These are phyloP conservation scores for Irpex sp. DNA, from an alignment of 1,284 basidiomycete genomes.

Conservation along the genomic window DNA sequence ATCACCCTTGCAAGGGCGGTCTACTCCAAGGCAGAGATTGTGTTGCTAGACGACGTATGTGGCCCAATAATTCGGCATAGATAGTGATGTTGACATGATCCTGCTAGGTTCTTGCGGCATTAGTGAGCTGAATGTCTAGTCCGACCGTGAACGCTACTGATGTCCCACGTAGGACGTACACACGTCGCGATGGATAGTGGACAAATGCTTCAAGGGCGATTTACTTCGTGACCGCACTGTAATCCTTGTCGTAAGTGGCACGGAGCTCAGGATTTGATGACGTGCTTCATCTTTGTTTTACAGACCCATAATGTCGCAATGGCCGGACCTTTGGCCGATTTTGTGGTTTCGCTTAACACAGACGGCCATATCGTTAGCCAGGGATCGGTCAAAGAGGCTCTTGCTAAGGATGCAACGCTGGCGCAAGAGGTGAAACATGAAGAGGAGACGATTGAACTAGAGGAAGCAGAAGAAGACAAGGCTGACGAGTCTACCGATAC, in stretches of 20 bases:
- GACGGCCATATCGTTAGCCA: conserved; percentile 47
- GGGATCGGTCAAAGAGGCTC: conserved; percentile 41
- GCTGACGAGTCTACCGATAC: conserved; percentile 24
- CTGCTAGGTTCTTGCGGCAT: conserved; percentile 42
- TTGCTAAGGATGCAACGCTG: conserved; percentile 33
- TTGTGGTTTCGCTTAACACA: conserved; percentile 51
- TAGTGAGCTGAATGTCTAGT: conserved; percentile 17
- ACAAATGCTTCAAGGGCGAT: conserved; percentile 71
- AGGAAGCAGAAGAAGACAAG: conserved; percentile 32
- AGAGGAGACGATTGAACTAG: conserved; percentile 36
- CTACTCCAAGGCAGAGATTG: conserved; percentile 52
- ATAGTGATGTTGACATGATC: background rate
- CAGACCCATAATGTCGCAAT: conserved; percentile 45
- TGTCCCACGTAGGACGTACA: conserved; percentile 40
- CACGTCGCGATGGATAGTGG: conserved; percentile 74
- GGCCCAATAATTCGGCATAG: background rate
- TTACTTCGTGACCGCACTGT: conserved; percentile 67
- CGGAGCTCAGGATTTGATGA: background rate
- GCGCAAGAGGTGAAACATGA: conserved; percentile 33
- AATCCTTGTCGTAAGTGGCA: conserved; percentile 57
- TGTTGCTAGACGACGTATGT: conserved; percentile 57
- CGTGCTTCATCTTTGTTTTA: background rate
- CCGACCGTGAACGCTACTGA: background rate
- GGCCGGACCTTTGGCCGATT: conserved; percentile 56
- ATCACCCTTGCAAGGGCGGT: conserved; percentile 69